Evolutionary conservation across 2,329 filamentous ascomycete species (phyloP), one percentile per base, ranked within the genome.

Genomic region (Cladophialophora immunda): DNA sequence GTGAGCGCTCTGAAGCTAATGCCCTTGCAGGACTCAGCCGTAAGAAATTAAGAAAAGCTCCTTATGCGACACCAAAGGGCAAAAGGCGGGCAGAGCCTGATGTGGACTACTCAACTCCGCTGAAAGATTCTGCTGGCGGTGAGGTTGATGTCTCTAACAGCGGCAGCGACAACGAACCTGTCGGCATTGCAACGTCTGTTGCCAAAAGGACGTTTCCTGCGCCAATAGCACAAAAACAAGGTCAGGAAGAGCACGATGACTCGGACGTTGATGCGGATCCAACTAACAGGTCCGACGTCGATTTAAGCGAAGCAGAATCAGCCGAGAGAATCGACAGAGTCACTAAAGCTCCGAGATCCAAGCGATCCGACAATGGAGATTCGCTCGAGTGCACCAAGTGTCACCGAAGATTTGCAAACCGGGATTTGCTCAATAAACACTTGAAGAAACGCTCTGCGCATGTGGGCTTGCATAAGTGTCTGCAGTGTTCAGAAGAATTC

Each of bases 21-120:
- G 22, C 47, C 4, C 17, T 25, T 17, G 15, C 19, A n/a, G 36
- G 52, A 29, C 41, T 61, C 41, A 27, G 54, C n/a, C 36, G 29
- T 6, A 67, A 58, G 29, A 59, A 64, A 19, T 4, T 15, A n/a
- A 60, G 58, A 38, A 64, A 47, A 29, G 47, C 66, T n/a, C 32
- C 55, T 4, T 67, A 70, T 29, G 64, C 68, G 17, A 65, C 67
- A 8, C 54, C 64, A 19, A 69, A 69, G 34, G 68, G 67, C 17
- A 70, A 70, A 53, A 66, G 58, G n/a, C 64, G 66, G 30, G 68
- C 67, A 59, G 67, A 65, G 25, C 58, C 68, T 32, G 67, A 53
- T 29, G 50, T 69, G 8, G 61, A 67, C 11, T 67, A 70, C 50
- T 62, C 58, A 17, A 64, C 68, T 25, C 68, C 68, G 2, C 3